Base-by-base conservation (phyloP, 1,139 yeast species). In the Yamadazyma epiphylla region DNA sequence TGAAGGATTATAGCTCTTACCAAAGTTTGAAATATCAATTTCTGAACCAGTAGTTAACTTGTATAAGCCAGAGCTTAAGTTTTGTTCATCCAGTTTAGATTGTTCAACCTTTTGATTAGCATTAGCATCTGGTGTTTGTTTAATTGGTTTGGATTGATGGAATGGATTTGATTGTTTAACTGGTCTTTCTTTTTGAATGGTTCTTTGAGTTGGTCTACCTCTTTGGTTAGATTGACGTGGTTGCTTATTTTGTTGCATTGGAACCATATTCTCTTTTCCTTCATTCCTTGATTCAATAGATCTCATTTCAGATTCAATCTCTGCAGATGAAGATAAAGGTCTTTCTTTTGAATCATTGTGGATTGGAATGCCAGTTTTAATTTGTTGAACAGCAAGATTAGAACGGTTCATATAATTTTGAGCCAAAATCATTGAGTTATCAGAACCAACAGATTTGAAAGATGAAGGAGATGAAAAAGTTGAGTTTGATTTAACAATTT, bases 1-100 rank as follows among this genome's bases (percentile, higher is more conserved):
- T 0, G 69, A 55, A n/a, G 74, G 74, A 33, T 57, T 56, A 42
- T 65, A 49, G 31, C 40, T 49, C 33, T 57, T 55, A n/a, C 74
- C 74, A 44, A 68, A 68, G 36, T 64, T 63, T 13, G 57, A 41
- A 26, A 68, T 53, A 45, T 67, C 70, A 30, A 68, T 47, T 6
- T 60, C 64, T 14, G 73, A 66, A 2, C 70, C 70, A 26, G 59
- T 45, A n/a, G 33, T 19, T 17, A 27, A 28, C 25, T 30, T 24
- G 22, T 27, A 30, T 9, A 32, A 20, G 14, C 28, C 22, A 5
- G 22, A 19, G n/a, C n/a, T n/a, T 5, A n/a, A 13, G 13, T n/a
- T n/a, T n/a, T n/a, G n/a, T n/a, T n/a, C n/a, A n/a, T n/a, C n/a
- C n/a, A n/a, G n/a, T n/a, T n/a, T n/a, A n/a, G n/a, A n/a, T n/a